Base-by-base conservation (phyloP, 345 rosid genomes). In the Eucalyptus virginea region DNA sequence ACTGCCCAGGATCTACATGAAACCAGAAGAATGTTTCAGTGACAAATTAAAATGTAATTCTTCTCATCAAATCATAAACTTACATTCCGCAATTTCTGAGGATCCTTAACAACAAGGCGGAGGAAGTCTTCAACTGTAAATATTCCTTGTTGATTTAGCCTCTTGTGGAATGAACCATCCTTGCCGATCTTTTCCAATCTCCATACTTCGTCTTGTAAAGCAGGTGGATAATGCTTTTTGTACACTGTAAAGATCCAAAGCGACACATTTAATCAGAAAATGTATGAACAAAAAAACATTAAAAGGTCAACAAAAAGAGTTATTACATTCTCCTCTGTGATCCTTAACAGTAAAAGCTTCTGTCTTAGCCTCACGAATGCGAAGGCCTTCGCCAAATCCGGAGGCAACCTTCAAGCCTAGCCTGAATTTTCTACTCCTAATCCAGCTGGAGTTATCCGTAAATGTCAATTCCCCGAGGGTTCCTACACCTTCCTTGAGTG, bases 171-270 rank as follows among this genome's bases (percentile, higher is more conserved):
- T 56, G 99, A 95, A 45, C 99, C 99, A 94, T 98, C 99, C 93
- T 98, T 98, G 86, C 99, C 99, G 81, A 98, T 98, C 94, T 98
- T 98, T 94, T 98, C 99, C 94, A 98, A 90, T 93, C 99, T 95
- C 99, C 99, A 98, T 65, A 98, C 99, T 0, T 98, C 99, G 90
- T 98, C 99, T 90, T 24, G 92, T 91, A 96, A 85, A 72, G 94
- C 95, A 90, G 99, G 99, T 62, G 99, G 99, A 90, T 98, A 98
- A 92, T 98, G 99, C 91, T 98, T 98, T 95, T 98, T 98, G 96
- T 98, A 98, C 94, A 98, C 99, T 98, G 94, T 30, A 47, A 23
- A 47, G 86, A 91, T 88, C 91, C 47, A 81, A 90, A 81, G 77
- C 48, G 88, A 30, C 88, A 5, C 23, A 16, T 49, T 81, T 50